Evolutionary conservation across 768 basidiomycete species (phyloP).

Genomic region (Psilocybe tampanensis): DNA sequence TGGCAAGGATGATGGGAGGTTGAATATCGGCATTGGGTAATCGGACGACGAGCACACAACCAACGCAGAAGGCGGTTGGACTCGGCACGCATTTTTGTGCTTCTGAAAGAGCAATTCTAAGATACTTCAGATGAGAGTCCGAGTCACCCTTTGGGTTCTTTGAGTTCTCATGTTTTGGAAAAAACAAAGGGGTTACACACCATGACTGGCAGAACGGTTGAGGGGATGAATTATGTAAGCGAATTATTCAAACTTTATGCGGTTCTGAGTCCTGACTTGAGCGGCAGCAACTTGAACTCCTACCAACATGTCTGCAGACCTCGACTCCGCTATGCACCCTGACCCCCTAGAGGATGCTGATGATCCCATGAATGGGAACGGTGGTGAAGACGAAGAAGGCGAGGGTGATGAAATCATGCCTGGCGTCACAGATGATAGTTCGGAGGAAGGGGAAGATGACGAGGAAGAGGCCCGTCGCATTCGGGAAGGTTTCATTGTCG

Average conservation of each 20-base stretch:
- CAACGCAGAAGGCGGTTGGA: conserved; percentile 89
- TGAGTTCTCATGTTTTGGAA: not conserved
- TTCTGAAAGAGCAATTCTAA: conserved; percentile 69
- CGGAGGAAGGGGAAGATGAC: conserved; percentile 83
- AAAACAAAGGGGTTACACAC: conserved; percentile 2
- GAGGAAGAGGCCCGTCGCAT: conserved; percentile 83
- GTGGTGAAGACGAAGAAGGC: conserved; percentile 56
- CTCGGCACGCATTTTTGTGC: conserved; percentile 71
- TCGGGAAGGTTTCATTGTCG: conserved; percentile 90
- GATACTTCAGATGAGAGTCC: conserved; percentile 38
- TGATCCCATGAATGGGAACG: conserved; percentile 62
- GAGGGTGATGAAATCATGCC: conserved; percentile 59
- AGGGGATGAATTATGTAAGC: conserved; percentile 21
- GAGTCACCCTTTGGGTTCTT: conserved; percentile 6
- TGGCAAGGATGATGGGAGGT: conserved; percentile 60
- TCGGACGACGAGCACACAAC: conserved; percentile 69
- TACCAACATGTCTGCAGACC: conserved; percentile 53
- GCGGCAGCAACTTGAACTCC: conserved; percentile 19
- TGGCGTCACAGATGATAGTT: conserved; percentile 75
- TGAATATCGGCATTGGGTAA: conserved; percentile 35
- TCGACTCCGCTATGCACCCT: conserved; percentile 34
- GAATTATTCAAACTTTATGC: conserved; percentile 20
- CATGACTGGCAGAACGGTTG: conserved; percentile 1
- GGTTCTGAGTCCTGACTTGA: conserved; percentile 7
- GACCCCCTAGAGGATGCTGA: conserved; percentile 43